Percentiles rank a stretch among this genome's conserved stretches.
These are phyloP conservation scores for Tricholoma saponaceum DNA, from an alignment of 768 basidiomycete species.

Conservation along the genomic window DNA sequence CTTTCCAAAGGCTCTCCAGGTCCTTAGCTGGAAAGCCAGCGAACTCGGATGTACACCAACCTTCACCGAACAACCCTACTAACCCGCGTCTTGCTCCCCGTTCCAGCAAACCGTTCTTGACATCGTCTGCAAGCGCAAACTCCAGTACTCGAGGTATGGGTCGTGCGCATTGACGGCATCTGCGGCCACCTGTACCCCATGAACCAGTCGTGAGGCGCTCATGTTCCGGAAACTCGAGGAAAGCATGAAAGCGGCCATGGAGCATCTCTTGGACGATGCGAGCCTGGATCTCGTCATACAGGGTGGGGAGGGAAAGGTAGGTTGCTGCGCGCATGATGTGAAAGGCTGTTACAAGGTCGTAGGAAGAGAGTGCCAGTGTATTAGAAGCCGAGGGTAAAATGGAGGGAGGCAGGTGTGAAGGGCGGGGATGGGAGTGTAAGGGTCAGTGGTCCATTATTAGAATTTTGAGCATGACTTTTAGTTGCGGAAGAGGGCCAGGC, in stretches of 20 bases:
- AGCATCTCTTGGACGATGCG: constrained; percentile 83
- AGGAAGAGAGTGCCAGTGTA: constrained; percentile 92
- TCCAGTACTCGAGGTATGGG: constrained; percentile 80
- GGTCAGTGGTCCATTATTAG: constrained; percentile 43
- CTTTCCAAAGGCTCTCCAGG: constrained; percentile 66
- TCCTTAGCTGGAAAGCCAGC: constrained; percentile 61
- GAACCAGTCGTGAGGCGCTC: constrained; percentile 71
- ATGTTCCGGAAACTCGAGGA: constrained; percentile 72
- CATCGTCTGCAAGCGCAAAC: constrained; percentile 74
- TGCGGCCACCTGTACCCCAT: too few species aligned
- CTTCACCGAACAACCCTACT: constrained; percentile 81
- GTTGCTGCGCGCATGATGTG: too few species aligned
- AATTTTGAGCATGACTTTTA: constrained; percentile 14
- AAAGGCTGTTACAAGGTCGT: constrained; percentile 96
- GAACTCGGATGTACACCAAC: constrained; percentile 85
- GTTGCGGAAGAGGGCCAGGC: constrained; percentile 53
- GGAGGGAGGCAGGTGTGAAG: constrained; percentile 90
- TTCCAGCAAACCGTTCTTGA: constrained; percentile 68
- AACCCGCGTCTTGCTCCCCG: constrained; percentile 71
- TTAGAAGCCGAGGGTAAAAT: constrained; percentile 91
- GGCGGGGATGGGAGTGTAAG: constrained; percentile 85
- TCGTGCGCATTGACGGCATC: constrained; percentile 77
- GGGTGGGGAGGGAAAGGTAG: constrained; percentile 65
- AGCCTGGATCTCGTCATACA: constrained; percentile 78
- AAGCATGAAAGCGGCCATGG: constrained; percentile 85